phyloP scores from a whole-genome alignment of 352 stramenopile species.

The Pythium vanterpoolii region DNA sequence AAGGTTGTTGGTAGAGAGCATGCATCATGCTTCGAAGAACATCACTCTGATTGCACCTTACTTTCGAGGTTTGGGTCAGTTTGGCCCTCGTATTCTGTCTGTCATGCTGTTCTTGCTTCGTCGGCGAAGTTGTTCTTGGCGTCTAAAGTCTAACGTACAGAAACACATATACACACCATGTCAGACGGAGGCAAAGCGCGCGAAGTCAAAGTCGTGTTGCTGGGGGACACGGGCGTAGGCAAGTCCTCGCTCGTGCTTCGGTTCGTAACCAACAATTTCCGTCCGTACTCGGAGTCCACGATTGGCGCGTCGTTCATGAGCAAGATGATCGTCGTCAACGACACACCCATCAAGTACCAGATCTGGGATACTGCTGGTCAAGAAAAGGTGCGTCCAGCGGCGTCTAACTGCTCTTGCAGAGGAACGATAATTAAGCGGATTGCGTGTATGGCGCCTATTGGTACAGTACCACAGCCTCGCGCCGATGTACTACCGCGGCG shows the following conservation, averaged over 20 bases:
- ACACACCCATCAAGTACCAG: conserved; percentile 94
- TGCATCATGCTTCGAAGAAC: background rate
- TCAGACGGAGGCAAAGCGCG: conserved; percentile 72
- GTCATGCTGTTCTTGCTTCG: background rate
- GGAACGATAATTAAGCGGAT: background rate
- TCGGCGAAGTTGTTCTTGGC: background rate
- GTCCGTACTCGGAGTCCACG: conserved; percentile 94
- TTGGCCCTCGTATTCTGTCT: background rate
- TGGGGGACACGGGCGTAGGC: conserved; percentile 94
- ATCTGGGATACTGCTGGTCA: conserved; percentile 99
- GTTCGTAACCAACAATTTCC: conserved; percentile 98
- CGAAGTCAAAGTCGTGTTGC: conserved; percentile 88
- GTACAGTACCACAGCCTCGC: conserved; percentile 93
- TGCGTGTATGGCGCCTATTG: background rate
- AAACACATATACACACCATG: conserved; percentile 28
- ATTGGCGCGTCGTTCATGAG: conserved; percentile 98
- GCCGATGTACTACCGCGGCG: conserved; percentile 98
- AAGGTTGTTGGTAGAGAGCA: background rate
- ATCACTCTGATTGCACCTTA: conserved; percentile 9
- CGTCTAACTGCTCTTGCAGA: background rate
- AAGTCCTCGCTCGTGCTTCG: conserved; percentile 96
- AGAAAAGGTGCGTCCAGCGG: conserved; percentile 72
- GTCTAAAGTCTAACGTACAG: conserved; percentile 2
- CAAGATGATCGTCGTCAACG: conserved; percentile 94
- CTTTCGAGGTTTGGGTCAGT: conserved; percentile 6